Evolutionary conservation across 768 basidiomycete genomes (phyloP).

Genomic region (Pulveroboletus frians): DNA sequence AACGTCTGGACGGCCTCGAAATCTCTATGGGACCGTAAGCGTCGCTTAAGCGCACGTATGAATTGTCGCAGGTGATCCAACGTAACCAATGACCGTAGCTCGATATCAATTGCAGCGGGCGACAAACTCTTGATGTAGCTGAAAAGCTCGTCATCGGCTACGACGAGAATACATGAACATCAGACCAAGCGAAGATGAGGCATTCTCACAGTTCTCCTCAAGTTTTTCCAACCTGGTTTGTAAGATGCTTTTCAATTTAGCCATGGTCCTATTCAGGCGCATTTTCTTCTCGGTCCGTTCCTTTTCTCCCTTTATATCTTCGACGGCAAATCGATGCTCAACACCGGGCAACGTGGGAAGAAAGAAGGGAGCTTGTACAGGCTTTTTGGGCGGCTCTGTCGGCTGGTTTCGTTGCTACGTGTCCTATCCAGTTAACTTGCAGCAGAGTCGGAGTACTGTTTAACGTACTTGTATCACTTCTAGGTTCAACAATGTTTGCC

Average conservation of each 20-base stretch:
- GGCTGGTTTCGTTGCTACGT: conserved; percentile 90
- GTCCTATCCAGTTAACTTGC: neutral
- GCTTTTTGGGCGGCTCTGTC: conserved; percentile 90
- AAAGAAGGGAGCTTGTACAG: conserved; percentile 96
- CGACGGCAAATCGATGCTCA: conserved; percentile 72
- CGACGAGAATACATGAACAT: conserved; percentile 1
- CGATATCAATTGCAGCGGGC: conserved; percentile 87
- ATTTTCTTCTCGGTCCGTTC: conserved; percentile 39
- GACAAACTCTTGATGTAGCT: conserved; percentile 78
- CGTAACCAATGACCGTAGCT: conserved; percentile 73
- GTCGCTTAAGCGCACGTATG: conserved; percentile 63
- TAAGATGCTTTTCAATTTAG: conserved; percentile 63
- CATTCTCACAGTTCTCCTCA: conserved; percentile 63
- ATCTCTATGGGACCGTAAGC: conserved; percentile 76
- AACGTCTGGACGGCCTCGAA: conserved; percentile 94
- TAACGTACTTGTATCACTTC: conserved; percentile 81
- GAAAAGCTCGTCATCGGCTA: conserved; percentile 80
- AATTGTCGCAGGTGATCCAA: conserved; percentile 63
- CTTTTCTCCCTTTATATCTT: conserved; percentile 35
- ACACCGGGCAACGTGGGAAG: conserved; percentile 88
- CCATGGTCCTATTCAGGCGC: conserved; percentile 48
- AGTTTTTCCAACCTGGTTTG: conserved; percentile 57
- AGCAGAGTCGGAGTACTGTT: neutral
- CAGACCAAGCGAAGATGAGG: conserved; percentile 1
- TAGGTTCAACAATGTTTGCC: conserved; percentile 96